Base-by-base conservation (phyloP, 2,329 filamentous ascomycete species). In the Fusarium keratoplasticum region DNA sequence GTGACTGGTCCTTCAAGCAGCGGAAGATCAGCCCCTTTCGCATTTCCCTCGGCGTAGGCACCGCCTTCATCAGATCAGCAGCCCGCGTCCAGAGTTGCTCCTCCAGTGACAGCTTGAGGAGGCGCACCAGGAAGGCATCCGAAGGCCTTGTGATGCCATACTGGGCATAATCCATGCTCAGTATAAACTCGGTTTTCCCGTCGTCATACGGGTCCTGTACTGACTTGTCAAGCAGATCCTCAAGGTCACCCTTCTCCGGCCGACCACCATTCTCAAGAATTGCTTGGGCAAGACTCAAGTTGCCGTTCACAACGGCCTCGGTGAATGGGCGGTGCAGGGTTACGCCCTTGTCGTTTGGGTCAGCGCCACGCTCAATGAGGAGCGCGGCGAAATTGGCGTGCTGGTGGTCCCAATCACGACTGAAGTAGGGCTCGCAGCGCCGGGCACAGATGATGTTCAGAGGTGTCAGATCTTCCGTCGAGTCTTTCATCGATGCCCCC, bases 261-360 rank as follows among this genome's bases (percentile, higher is more conserved):
- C 73, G 77, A 3, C 77, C 77, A 3, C 75, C 77, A 13, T 72
- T 71, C 31, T 79, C 76, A 29, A 79, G 70, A 29, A 79, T 72
- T 11, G 74, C 66, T 35, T 67, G 47, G 16, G 77, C 77, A 33
- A 79, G 72, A 14, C 64, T 69, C 50, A 72, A 67, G 42, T 79
- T 79, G 6, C 73, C 70, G 50, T 78, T 71, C 8, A 70, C 36
- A 14, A 79, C 62, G 6, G 77, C 77, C 35, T 77, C 73, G 18
- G 77, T 79, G 31, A 79, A 77, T 36, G 77, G 77, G 16, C 73
- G 74, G 18, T 38, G 65, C 31, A 38, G 22, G 14, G 75, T 69
- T 44, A 71, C 61, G 8, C 76, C 74, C 60, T 79, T 79, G 18
- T 77, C 77, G 44, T 79, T 79, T 20, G 77, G 77, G 52, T 79